Evolutionary conservation across 768 basidiomycete species (phyloP), one percentile per base, ranked within the genome.

Genomic region (Ramaria rubella): DNA sequence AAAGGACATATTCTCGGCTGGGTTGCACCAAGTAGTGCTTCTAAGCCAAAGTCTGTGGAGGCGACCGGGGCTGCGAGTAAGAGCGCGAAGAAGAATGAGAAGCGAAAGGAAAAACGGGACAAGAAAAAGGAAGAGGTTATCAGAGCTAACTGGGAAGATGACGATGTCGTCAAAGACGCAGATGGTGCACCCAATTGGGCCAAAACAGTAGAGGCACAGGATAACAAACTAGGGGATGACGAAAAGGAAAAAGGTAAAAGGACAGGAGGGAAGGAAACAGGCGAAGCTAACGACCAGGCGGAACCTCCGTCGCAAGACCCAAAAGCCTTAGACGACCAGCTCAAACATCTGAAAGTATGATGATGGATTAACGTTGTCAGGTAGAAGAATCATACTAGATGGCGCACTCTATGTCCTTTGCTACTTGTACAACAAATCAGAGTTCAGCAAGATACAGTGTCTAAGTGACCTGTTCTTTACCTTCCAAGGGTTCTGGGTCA

Each of bases 1-100:
- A 87, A 87, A 68, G 86, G 87, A n/a, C 85, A 88, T 64, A 82
- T 92, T 63, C 75, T 90, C 55, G 87, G 93, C 43, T 90, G 90
- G 89, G 72, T 78, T 12, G 79, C 89, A 26, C 81, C 86, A 14
- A 71, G 82, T 1, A 64, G 78, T 29, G 69, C 51, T 33, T 44
- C 42, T 31, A 60, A 58, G 29, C 52, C 53, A 44, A 49, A 53
- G 6, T 65, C 63, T 26, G 49, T 58, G 65, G n/a, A 77, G 75
- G 62, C 73, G 80, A 2, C 62, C 64, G 23, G 61, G 68, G 14
- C 49, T 23, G 7, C 49, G 65, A 73, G 69, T 48, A 78, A 78
- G 65, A 70, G 68, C 14, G 70, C 85, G 65, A 82, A 85, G 69
- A 93, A 94, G 75, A 87, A 87, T 45, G 90, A 85, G 42, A 89